Base-by-base conservation (phyloP, 345 rosid species). In the Lepidium sativum region DNA sequence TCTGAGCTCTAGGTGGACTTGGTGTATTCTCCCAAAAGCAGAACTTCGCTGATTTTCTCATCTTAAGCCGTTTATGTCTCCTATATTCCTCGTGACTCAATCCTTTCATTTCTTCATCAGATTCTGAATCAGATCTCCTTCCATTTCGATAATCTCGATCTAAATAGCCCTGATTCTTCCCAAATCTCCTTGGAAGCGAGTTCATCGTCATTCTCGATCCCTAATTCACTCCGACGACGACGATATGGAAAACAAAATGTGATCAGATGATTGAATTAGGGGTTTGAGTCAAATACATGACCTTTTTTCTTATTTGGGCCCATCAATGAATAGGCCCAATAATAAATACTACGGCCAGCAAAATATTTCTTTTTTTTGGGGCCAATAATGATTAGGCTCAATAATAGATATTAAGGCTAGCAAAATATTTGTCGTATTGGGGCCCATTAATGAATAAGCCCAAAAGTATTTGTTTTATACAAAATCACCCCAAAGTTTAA, bases 31-130 rank as follows among this genome's bases (percentile, higher is more conserved):
- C 70, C 97, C 99, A 95, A 17, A 94, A 74, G 74, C 86, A 91
- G 27, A 65, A 66, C 41, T 44, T 76, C 21, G 75, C 57, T 0
- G 79, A 41, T 63, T 82, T 91, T 78, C 97, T 83, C 95, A 86
- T 49, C 84, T 88, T 88, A 79, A 88, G 92, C 75, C 96, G 85
- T 80, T 86, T 95, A 69, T 77, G 75, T 70, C 97, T 81, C 82
- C 97, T 66, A 63, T 79, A 79, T 76, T 95, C 99, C 74, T 86
- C 95, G 16, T 63, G 80, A 61, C 80, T 83, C 80, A 95, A 72
- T 42, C 97, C 92, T 29, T 75, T 88, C 77, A 88, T 63, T 52
- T 94, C 97, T 79, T 88, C 96, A 48, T 86, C 99, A 12, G 96
- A 84, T 18, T 94, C 99, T 8, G 95, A 85, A 12, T 78, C 95